Evolutionary conservation across 225 moss, liverwort and hornwort genomes (phyloP), one percentile per base, ranked within the genome.

Genomic region (Physcomitrellopsis africana): DNA sequence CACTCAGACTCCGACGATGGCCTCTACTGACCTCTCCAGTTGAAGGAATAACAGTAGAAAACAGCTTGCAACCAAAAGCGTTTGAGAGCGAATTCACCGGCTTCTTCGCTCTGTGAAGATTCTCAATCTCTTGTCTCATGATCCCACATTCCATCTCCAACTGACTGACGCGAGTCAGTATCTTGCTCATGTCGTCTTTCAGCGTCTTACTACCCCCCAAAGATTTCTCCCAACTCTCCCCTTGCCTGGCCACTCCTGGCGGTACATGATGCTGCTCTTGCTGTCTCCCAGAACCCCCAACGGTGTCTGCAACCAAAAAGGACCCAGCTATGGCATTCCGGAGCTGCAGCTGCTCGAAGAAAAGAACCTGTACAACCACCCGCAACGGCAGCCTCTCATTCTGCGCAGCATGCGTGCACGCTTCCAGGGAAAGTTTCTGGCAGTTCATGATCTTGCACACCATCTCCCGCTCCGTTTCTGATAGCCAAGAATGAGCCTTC

Each of bases 391-490:
- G 29, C 51, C 90, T 74, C 67, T 90, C 90, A 23, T 90, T 90
- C 37, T 90, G 90, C 18, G 90, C 90, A 5, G 90, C 90, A 26
- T 90, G 90, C 12, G 90, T 90, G 72, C 90, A 90, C 3, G 90
- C 90, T 29, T 90, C 90, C 69, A 90, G 51, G 1, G 90, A 87
- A 18, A 90, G 81, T 75, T 90, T 90, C 83, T 90, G 90, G 66
- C 90, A 90, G 69, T 72, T 84, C 90, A 90, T 90, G 27, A 90
- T 75, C 75, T 79, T 83, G 81, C 90, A 85, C 9, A 90, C 58
- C 74, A 63, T 14, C 65, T 90, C 90, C 47, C 83, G 80, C 18
- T 90, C 90, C 0, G 78, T 23, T 56, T 90, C 90, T 2, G 82
- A 70, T 7, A 85, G 80, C 87, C 89, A 89, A 46, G 89, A 84